A percentile compares a stretch with the other conserved stretches of the same genome.
These are phyloP conservation scores for Chondrus crispus DNA, from an alignment of 23 red algal species.

Conservation along the genomic window DNA sequence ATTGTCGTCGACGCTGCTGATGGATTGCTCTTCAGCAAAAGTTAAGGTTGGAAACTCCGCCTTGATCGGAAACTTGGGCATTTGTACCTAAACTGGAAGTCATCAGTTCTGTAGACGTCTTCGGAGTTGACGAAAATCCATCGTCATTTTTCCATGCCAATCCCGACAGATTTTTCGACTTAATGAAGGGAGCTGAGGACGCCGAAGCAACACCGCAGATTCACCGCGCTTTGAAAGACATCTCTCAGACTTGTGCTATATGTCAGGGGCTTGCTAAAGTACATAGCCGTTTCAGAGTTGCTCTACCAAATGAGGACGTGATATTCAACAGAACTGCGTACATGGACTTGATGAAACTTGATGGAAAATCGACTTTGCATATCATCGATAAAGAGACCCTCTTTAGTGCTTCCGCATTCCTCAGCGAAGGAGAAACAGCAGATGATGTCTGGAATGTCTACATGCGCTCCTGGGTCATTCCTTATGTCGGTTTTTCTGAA, in stretches of 20 bases:
- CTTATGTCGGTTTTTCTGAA: not conserved
- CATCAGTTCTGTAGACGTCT: not conserved
- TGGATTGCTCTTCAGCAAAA: not conserved
- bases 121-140: not conserved
- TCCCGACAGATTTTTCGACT: not conserved
- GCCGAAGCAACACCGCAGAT: not conserved
- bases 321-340: not conserved
- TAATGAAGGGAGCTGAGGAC: not conserved
- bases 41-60: not conserved
- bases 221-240: not conserved
- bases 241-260: not conserved
- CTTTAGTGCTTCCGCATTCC: not conserved
- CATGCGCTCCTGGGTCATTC: not conserved
- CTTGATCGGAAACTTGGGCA: not conserved
- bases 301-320: not conserved
- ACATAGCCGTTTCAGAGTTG: not conserved
- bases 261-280: not conserved
- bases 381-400: not conserved
- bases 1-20: not conserved
- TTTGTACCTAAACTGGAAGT: not conserved
- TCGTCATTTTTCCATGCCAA: not conserved
- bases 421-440: not conserved
- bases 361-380: not conserved
- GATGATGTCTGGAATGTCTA: not conserved
- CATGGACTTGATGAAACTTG: conserved; percentile 12